Percentiles rank a stretch among this genome's conserved stretches.
Evolutionary conservation across 2,329 filamentous ascomycete species (phyloP).

Genomic region (Hymenoscyphus fructigenus): DNA sequence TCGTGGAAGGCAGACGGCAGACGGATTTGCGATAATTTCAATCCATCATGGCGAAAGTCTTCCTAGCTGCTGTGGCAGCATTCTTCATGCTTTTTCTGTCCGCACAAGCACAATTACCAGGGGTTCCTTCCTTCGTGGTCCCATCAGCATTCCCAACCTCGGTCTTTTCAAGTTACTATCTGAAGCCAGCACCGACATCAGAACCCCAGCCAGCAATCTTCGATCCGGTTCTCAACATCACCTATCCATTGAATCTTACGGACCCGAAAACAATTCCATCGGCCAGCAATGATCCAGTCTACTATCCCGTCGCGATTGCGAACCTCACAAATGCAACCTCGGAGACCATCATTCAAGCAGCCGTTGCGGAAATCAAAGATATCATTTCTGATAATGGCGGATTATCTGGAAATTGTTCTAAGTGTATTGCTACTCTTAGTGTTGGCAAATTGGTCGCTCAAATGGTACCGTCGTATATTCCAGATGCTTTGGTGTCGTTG

Average conservation of each 20-base stretch:
- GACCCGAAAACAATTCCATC: slow-evolving; percentile 52
- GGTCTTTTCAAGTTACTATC: slow-evolving; percentile 50
- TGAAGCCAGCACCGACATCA: slow-evolving; percentile 44
- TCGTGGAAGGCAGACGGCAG: no score
- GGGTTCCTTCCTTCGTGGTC: slow-evolving; percentile 41
- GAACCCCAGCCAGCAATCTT: slow-evolving; percentile 53
- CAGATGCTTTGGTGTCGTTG: slow-evolving; percentile 50
- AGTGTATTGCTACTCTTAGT: slow-evolving; percentile 51
- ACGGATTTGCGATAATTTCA: no score
- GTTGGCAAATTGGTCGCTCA: slow-evolving; percentile 51
- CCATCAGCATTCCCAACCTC: slow-evolving; percentile 50
- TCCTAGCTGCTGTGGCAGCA: not conserved
- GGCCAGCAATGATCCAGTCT: slow-evolving; percentile 48
- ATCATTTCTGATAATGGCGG: slow-evolving; percentile 44
- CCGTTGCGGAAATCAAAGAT: slow-evolving; percentile 44
- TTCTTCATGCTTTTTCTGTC: not conserved
- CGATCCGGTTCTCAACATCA: slow-evolving; percentile 54
- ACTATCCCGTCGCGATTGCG: slow-evolving; percentile 48
- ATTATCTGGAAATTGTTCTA: slow-evolving; percentile 47
- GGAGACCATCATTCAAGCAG: slow-evolving; percentile 43
- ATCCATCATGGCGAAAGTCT: not conserved
- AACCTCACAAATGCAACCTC: slow-evolving; percentile 44
- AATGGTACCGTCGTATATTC: slow-evolving; percentile 48
- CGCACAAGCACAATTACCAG: slow-evolving; percentile 33
- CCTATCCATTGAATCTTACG: slow-evolving; percentile 54